Percentiles rank a stretch among this genome's conserved stretches.
These are phyloP conservation scores for Dysphania ambrosioides DNA, from an alignment of 148 eudicot species.

Conservation along the genomic window DNA sequence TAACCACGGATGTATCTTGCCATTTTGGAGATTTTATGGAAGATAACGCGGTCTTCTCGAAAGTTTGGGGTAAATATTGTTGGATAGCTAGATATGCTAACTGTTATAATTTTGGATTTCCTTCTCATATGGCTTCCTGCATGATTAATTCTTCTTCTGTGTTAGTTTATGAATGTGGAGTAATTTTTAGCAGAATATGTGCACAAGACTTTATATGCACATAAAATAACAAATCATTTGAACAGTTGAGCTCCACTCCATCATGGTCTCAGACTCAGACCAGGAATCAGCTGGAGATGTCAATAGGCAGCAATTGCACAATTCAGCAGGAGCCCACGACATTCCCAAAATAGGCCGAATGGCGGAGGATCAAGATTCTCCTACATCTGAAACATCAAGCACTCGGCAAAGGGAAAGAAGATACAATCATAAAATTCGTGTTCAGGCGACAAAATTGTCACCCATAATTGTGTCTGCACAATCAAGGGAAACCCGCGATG, in stretches of 20 bases:
- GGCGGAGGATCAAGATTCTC: constrained; percentile 34
- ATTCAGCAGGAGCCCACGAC: constrained; percentile 17
- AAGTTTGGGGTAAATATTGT: background rate
- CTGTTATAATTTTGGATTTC: background rate
- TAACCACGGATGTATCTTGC: too few relatives aligned
- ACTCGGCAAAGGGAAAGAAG: constrained; percentile 37
- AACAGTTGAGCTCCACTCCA: constrained; percentile 29
- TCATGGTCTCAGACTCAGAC: constrained; percentile 41
- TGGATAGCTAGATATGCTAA: too few relatives aligned
- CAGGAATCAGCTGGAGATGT: constrained; percentile 32
- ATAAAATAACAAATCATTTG: background rate
- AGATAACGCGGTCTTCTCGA: background rate
- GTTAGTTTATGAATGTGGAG: background rate
- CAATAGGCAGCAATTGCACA: constrained; percentile 33
- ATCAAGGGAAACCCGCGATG: constrained; percentile 40
- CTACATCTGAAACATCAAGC: constrained; percentile 30
- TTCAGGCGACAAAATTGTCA: constrained; percentile 43
- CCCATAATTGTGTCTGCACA: constrained; percentile 49
- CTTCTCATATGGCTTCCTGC: background rate
- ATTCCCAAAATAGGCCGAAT: constrained; percentile 37
- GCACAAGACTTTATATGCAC: background rate
- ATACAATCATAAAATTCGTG: constrained; percentile 43
- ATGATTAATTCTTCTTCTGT: background rate
- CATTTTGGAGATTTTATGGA: background rate
- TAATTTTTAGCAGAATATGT: constrained; percentile 9